These are phyloP conservation scores for Helicocarpus griseus DNA, from an alignment of 2,329 filamentous ascomycete species.

Conservation along the genomic window DNA sequence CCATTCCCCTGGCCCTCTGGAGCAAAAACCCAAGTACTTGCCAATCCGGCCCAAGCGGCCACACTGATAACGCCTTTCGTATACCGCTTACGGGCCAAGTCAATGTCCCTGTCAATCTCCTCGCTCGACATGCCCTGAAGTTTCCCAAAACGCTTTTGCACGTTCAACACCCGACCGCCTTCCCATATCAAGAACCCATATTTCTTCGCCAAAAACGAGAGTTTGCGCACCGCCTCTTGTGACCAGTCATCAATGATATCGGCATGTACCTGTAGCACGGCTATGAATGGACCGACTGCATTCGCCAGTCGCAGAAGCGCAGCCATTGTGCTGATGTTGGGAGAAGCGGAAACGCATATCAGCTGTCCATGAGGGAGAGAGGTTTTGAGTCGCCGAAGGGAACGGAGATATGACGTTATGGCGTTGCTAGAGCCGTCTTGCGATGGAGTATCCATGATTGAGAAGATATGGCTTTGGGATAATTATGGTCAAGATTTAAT, in stretches of 20 bases:
- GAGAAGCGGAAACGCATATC: slow-evolving; percentile 42
- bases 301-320: slow-evolving; percentile 48
- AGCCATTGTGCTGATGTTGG: slow-evolving; percentile 47
- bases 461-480: background rate
- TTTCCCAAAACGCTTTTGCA: slow-evolving; percentile 24
- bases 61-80: slow-evolving; percentile 28
- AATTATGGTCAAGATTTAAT: background rate
- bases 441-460: slow-evolving; percentile 7
- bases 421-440: slow-evolving; percentile 20
- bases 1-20: slow-evolving; percentile 28
- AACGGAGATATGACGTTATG: slow-evolving; percentile 29
- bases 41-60: slow-evolving; percentile 30
- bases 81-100: slow-evolving; percentile 30
- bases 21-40: slow-evolving; percentile 30
- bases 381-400: slow-evolving; percentile 24
- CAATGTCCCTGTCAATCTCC: slow-evolving; percentile 23
- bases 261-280: slow-evolving; percentile 51
- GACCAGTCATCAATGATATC: slow-evolving; percentile 54
- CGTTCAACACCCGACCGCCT: slow-evolving; percentile 30
- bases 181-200: slow-evolving; percentile 34
- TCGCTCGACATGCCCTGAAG: slow-evolving; percentile 21
- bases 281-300: slow-evolving; percentile 51
- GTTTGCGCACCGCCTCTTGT: slow-evolving; percentile 40
- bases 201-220: slow-evolving; percentile 26
- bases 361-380: slow-evolving; percentile 29